Conservation (phyloP, 106 monocot species). For the Posidonia australis region DNA sequence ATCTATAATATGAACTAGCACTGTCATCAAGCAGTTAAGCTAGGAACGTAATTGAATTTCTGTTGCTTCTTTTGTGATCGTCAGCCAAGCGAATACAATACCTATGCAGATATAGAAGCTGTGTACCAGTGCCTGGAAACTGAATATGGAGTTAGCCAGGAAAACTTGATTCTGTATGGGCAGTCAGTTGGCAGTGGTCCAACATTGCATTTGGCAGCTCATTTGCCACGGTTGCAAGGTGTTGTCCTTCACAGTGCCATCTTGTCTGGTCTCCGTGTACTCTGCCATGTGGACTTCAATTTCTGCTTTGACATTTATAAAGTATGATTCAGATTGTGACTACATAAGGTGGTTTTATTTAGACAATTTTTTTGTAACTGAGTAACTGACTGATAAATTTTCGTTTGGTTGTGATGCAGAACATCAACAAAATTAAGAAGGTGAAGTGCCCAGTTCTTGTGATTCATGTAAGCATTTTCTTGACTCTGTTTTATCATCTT, state of each 20-base stretch:
- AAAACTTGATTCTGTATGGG: conserved; percentile 68
- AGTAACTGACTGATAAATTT: not conserved
- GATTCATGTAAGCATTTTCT: conserved; percentile 62
- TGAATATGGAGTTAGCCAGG: conserved; percentile 77
- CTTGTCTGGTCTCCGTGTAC: conserved; percentile 65
- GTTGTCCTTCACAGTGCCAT: conserved; percentile 82
- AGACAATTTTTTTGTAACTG: not conserved
- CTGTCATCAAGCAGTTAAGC: too few species aligned
- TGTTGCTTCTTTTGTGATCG: too few species aligned
- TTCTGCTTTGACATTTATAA: conserved; percentile 87
- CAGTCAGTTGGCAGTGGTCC: conserved; percentile 86
- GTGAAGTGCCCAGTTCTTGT: conserved; percentile 87
- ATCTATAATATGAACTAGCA: too few species aligned
- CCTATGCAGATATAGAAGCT: conserved; percentile 82
- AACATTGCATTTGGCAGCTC: conserved; percentile 66
- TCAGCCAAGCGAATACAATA: conserved; percentile 73
- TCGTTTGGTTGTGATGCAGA: conserved; percentile 34
- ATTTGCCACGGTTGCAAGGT: conserved; percentile 63
- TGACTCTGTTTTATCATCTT: not conserved
- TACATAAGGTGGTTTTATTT: not conserved
- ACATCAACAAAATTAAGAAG: conserved; percentile 78
- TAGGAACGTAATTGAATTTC: too few species aligned
- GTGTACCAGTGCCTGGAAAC: conserved; percentile 69
- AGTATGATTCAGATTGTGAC: conserved; percentile 14
- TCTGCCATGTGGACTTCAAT: conserved; percentile 62